phyloP scores from a whole-genome alignment of 192 early-diverging fungal species.

The Martensiomyces pterosporus region DNA sequence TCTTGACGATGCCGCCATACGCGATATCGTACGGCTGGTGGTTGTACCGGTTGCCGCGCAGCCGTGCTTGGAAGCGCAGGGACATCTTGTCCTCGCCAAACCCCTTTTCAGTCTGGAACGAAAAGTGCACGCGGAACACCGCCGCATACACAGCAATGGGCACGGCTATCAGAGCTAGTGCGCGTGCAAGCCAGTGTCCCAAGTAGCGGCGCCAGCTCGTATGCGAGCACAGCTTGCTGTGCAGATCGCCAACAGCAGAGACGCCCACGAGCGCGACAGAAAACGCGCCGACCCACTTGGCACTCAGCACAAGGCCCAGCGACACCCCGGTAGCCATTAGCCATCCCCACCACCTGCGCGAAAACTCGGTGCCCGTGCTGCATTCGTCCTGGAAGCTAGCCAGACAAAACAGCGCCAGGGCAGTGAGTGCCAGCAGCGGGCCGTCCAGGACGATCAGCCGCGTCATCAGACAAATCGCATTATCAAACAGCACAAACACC shows the following conservation, averaged over 20 bases:
- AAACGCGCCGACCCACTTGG: constrained; percentile 93
- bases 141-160: constrained; percentile 71
- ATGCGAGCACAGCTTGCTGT: constrained; percentile 73
- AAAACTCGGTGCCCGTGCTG: constrained; percentile 55
- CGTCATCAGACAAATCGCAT: constrained; percentile 50
- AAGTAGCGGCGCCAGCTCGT: constrained; percentile 57
- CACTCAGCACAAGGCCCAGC: constrained; percentile 57
- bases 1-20: background rate
- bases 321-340: constrained; percentile 53
- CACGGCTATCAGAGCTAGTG: constrained; percentile 70
- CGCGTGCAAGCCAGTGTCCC: constrained; percentile 74
- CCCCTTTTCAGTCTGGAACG: constrained; percentile 65
- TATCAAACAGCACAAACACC: constrained; percentile 56
- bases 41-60: constrained; percentile 64
- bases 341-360: constrained; percentile 57
- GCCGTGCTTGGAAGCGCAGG: constrained; percentile 71
- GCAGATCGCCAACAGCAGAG: constrained; percentile 78
- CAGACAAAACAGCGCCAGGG: constrained; percentile 40
- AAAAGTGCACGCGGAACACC: constrained; percentile 85
- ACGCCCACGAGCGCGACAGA: constrained; percentile 77
- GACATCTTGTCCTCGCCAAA: constrained; percentile 88
- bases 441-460: constrained; percentile 63
- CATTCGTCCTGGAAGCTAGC: constrained; percentile 56
- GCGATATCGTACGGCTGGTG: background rate
- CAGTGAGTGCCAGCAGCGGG: constrained; percentile 61